Evolutionary conservation across 2,329 filamentous ascomycete genomes (phyloP).

Genomic region (Ophiostoma tasmaniense): DNA sequence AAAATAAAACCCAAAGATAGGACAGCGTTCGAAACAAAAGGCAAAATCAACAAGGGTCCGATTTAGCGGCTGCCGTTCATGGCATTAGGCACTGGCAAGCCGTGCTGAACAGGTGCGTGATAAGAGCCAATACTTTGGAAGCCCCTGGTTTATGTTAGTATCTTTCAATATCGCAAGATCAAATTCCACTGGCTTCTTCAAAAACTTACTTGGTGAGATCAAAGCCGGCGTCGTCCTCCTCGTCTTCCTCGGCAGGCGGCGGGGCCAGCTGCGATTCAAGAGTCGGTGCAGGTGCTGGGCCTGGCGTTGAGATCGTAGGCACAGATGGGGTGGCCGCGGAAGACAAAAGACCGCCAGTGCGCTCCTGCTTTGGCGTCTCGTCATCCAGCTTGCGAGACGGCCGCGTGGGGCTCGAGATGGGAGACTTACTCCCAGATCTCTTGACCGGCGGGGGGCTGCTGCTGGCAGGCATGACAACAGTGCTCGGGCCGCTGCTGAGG

Average conservation of each 20-base stretch:
- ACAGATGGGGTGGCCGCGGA: not conserved
- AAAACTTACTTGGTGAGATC: conserved; percentile 48
- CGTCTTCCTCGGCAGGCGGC: conserved; percentile 19
- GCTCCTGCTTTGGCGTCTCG: not conserved
- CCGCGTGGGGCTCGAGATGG: conserved; percentile 41
- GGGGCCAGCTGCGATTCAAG: not conserved
- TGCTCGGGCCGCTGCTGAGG: conserved; percentile 10
- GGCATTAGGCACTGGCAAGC: conserved; percentile 36
- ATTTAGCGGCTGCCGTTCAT: conserved; percentile 29
- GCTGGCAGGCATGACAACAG: conserved; percentile 39
- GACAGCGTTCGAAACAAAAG: not conserved
- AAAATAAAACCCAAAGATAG: not conserved
- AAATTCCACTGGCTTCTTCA: not conserved
- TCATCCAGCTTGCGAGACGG: conserved; percentile 5
- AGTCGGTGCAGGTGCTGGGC: not conserved
- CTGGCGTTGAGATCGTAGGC: not conserved
- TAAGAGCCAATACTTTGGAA: conserved; percentile 59
- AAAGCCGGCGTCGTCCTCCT: conserved; percentile 46
- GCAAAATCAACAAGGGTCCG: not conserved
- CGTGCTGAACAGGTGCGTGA: conserved; percentile 46
- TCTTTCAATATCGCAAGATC: not conserved
- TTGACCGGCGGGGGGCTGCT: conserved; percentile 47
- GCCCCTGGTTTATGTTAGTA: conserved; percentile 34
- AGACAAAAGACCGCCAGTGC: too few relatives aligned
- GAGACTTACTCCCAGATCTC: conserved; percentile 37